phyloP scores from a whole-genome alignment of 108 stramenopile genomes.

The Stephanodiscus triporus region DNA sequence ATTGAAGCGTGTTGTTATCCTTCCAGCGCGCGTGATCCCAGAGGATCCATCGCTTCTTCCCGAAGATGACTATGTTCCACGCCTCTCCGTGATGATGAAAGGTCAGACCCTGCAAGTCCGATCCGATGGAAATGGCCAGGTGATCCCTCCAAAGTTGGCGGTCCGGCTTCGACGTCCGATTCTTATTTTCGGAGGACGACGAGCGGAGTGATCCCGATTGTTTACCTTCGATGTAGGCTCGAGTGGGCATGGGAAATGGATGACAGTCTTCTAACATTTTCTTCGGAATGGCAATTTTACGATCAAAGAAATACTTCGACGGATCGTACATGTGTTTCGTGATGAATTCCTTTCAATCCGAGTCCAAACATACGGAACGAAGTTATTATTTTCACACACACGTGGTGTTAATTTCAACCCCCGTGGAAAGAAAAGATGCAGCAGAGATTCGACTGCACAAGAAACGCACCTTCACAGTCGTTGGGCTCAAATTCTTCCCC shows the following conservation, averaged over 20 bases:
- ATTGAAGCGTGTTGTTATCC: constrained; percentile 30
- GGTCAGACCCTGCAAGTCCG: constrained; percentile 40
- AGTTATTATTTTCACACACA: constrained; percentile 22
- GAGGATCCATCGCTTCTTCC: constrained; percentile 47
- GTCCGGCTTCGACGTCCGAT: constrained; percentile 14
- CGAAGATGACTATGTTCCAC: constrained; percentile 47
- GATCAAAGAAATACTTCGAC: constrained; percentile 54
- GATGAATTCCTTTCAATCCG: constrained; percentile 31
- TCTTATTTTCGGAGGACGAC: constrained; percentile 32
- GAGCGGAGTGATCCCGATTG: constrained; percentile 18
- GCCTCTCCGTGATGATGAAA: constrained; percentile 50
- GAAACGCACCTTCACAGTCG: too few species aligned
- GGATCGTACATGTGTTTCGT: constrained; percentile 50
- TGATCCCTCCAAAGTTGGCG: constrained; percentile 45
- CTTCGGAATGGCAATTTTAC: constrained; percentile 45
- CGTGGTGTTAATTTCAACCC: too few species aligned
- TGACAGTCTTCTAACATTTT: constrained; percentile 45
- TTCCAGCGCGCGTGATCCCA: constrained; percentile 39
- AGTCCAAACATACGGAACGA: not conserved
- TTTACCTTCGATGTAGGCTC: constrained; percentile 36
- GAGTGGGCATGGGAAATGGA: constrained; percentile 49
- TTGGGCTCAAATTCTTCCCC: too few species aligned
- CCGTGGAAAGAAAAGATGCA: too few species aligned
- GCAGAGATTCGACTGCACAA: too few species aligned
- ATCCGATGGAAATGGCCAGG: constrained; percentile 45